These are phyloP conservation scores for Fusarium sp. DNA, from an alignment of 2,329 filamentous ascomycete species.

Conservation along the genomic window DNA sequence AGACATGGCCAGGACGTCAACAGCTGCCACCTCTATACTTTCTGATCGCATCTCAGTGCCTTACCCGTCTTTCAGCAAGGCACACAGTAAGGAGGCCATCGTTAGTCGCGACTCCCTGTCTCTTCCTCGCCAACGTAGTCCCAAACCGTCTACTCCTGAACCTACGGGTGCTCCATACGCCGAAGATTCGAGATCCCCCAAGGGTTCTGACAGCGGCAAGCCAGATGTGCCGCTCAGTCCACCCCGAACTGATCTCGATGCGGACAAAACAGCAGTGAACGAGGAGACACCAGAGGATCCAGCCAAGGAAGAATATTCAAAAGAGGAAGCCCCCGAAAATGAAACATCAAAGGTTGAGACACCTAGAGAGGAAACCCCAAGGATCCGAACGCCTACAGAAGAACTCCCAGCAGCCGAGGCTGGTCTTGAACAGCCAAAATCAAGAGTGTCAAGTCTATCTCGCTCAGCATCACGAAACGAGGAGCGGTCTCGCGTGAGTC, in stretches of 20 bases:
- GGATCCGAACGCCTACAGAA: conserved; percentile 30
- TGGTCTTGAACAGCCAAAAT: conserved; percentile 52
- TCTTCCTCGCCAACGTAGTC: conserved; percentile 51
- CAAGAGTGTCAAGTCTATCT: conserved; percentile 56
- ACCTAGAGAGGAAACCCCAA: conserved; percentile 11
- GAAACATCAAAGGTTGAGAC: conserved; percentile 41
- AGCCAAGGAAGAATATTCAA: conserved; percentile 43
- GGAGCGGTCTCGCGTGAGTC: conserved; percentile 63
- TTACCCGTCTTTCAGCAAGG: conserved; percentile 88
- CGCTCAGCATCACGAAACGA: conserved; percentile 59
- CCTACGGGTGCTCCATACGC: conserved; percentile 61
- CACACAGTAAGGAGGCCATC: conserved; percentile 88
- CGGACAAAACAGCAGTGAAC: conserved; percentile 49
- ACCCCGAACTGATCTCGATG: conserved; percentile 70
- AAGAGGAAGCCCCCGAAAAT: conserved; percentile 34
- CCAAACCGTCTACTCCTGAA: conserved; percentile 73
- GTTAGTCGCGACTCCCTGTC: conserved; percentile 67
- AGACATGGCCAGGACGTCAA: conserved; percentile 53
- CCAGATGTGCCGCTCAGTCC: conserved; percentile 68
- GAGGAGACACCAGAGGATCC: conserved; percentile 47
- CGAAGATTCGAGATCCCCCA: conserved; percentile 19
- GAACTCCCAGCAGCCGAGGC: conserved; percentile 43
- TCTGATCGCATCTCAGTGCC: conserved; percentile 66
- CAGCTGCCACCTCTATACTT: conserved; percentile 47
- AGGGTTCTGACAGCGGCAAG: conserved; percentile 49